Percentiles rank a stretch among this genome's conserved stretches.
Conservation (phyloP, 495 filamentous ascomycete genomes). For the Aspergillus saccharolyticus region DNA sequence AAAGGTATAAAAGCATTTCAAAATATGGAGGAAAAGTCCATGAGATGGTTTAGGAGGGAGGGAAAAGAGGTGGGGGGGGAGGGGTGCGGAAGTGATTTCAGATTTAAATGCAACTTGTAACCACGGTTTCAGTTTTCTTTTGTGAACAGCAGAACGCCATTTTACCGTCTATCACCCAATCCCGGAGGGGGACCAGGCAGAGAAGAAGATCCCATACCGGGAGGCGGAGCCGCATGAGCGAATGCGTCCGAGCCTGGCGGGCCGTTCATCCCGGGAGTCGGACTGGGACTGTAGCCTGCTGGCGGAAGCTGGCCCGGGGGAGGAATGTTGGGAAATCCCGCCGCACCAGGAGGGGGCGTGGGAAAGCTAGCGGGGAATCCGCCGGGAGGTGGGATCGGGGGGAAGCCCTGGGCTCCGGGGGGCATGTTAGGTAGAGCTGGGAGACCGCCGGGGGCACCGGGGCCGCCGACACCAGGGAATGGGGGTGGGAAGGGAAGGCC, state of each 20-base stretch:
- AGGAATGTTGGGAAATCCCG: constrained; percentile 25
- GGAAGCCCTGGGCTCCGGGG: constrained; percentile 41
- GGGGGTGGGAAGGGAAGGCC: constrained; percentile 64
- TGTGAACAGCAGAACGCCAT: too few species aligned
- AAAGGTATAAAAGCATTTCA: too few species aligned
- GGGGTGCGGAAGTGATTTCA: too few species aligned
- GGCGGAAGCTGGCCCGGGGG: constrained; percentile 20
- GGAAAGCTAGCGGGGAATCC: constrained; percentile 54
- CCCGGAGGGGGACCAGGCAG: constrained; percentile 22
- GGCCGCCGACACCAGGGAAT: constrained; percentile 37
- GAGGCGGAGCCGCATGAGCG: constrained; percentile 22
- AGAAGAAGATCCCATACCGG: constrained; percentile 12
- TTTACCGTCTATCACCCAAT: constrained; percentile 10
- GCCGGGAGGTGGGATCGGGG: constrained; percentile 57
- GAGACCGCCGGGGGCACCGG: constrained; percentile 32
- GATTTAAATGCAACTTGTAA: too few species aligned
- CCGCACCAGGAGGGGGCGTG: constrained; percentile 32
- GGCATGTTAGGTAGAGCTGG: constrained; percentile 40
- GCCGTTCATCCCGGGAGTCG: constrained; percentile 20
- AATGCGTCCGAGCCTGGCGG: constrained; percentile 33
- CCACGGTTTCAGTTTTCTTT: too few species aligned
- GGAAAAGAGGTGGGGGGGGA: too few species aligned
- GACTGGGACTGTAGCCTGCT: constrained; percentile 25
- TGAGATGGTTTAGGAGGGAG: too few species aligned
- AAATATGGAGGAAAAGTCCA: too few species aligned